Conservation (phyloP, 768 basidiomycete species). For the Leccinum boreale region DNA sequence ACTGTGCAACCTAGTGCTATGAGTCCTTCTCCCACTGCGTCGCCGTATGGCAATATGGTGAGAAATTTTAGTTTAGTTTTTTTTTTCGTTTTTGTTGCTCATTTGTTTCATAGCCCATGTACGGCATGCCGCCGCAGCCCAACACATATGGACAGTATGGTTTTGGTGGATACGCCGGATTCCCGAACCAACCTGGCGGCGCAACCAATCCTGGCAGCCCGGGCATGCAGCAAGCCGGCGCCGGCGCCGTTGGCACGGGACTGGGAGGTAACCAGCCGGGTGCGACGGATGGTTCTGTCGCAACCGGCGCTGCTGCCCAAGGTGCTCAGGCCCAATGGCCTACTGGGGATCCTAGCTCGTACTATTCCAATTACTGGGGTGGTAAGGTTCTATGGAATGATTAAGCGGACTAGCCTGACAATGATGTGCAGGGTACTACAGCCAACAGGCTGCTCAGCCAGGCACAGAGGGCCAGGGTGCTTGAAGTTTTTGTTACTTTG, state of each 20-base stretch:
- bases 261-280: slow-evolving; percentile 56
- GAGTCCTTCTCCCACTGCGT: slow-evolving; percentile 57
- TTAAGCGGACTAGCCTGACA: slow-evolving; percentile 10
- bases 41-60: slow-evolving; percentile 83
- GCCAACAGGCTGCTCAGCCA: slow-evolving; percentile 67
- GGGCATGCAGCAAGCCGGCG: slow-evolving; percentile 55
- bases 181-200: slow-evolving; percentile 56
- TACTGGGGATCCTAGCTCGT: slow-evolving; percentile 65
- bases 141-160: slow-evolving; percentile 72
- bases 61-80: background rate
- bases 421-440: slow-evolving; percentile 67
- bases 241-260: slow-evolving; percentile 51
- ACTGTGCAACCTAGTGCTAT: slow-evolving; percentile 48
- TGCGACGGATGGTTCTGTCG: slow-evolving; percentile 51
- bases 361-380: slow-evolving; percentile 84
- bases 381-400: slow-evolving; percentile 42
- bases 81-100: background rate
- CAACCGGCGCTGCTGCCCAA: slow-evolving; percentile 45
- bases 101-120: slow-evolving; percentile 62
- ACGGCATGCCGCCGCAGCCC: slow-evolving; percentile 86
- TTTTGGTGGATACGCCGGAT: slow-evolving; percentile 71
- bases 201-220: slow-evolving; percentile 43
- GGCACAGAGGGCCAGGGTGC: slow-evolving; percentile 49
- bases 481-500: slow-evolving; percentile 24
- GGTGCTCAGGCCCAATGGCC: slow-evolving; percentile 77